Evolutionary conservation across 129 eudicot species (phyloP).

Genomic region (Tagetes patula): DNA sequence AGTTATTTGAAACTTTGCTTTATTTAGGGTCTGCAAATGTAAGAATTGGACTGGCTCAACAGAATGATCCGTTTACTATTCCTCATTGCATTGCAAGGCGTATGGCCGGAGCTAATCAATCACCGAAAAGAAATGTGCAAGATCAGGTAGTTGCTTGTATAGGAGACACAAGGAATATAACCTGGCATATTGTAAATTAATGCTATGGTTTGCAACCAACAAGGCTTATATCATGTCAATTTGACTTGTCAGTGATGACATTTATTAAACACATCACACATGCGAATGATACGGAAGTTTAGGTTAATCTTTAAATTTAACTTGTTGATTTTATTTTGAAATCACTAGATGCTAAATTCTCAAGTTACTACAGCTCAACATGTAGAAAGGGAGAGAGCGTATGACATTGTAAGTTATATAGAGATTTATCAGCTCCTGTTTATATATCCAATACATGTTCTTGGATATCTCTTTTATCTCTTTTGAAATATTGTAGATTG

Average conservation of each 20-base stretch:
- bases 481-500: slow-evolving; percentile 53
- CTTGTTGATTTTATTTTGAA: neutral
- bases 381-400: slow-evolving; percentile 92
- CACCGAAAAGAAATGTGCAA: slow-evolving; percentile 62
- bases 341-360: slow-evolving; percentile 76
- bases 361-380: slow-evolving; percentile 97
- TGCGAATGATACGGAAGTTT: neutral
- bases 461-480: neutral
- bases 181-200: neutral
- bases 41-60: slow-evolving; percentile 76
- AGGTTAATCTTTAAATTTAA: neutral
- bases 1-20: neutral
- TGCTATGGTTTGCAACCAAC: neutral
- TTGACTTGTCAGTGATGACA: neutral
- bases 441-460: slow-evolving; percentile 5
- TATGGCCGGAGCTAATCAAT: slow-evolving; percentile 60
- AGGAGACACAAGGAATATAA: neutral
- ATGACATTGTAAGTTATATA: slow-evolving; percentile 67
- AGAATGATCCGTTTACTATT: slow-evolving; percentile 63
- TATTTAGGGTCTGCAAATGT: slow-evolving; percentile 77
- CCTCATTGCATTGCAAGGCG: slow-evolving; percentile 96
- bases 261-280: neutral
- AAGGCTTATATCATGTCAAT: neutral
- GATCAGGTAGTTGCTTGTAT: slow-evolving; percentile 60
- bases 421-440: neutral